A percentile compares a stretch with the other conserved stretches of the same genome.
Evolutionary conservation across 2,329 filamentous ascomycete genomes (phyloP).

Genomic region (Verticillium longisporum): DNA sequence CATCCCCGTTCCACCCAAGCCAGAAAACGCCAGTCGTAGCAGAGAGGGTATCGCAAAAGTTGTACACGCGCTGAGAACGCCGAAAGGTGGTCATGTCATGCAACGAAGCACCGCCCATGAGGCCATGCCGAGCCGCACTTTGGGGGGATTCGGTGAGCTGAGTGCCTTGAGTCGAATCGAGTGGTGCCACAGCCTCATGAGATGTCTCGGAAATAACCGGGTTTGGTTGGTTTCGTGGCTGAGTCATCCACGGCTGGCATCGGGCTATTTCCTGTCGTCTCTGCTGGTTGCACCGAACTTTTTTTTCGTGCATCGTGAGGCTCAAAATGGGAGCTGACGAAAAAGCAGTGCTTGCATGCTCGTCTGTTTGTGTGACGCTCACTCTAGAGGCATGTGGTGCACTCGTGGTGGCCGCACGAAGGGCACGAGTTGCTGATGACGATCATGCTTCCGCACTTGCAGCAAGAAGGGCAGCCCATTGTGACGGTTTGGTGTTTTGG

Average conservation of each 20-base stretch:
- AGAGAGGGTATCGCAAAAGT: neutral
- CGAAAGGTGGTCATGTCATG: neutral
- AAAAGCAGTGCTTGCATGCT: neutral
- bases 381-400: conserved; percentile 33
- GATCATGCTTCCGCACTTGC: conserved; percentile 48
- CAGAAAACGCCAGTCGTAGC: neutral
- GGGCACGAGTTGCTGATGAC: conserved; percentile 50
- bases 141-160: neutral
- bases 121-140: neutral
- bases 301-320: neutral
- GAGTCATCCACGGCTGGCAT: neutral
- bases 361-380: neutral
- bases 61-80: neutral
- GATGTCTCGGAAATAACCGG: neutral
- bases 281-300: neutral
- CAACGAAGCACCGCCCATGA: no score
- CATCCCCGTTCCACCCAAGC: neutral
- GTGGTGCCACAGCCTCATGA: neutral
- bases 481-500: conserved; percentile 10
- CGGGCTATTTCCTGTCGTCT: neutral
- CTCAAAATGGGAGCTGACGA: neutral
- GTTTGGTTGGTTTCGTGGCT: neutral
- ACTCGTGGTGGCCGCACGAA: conserved; percentile 43
- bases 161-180: neutral
- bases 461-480: conserved; percentile 47